phyloP scores from a whole-genome alignment of 176 grass and related monocot genomes.

The Avena sativa region DNA sequence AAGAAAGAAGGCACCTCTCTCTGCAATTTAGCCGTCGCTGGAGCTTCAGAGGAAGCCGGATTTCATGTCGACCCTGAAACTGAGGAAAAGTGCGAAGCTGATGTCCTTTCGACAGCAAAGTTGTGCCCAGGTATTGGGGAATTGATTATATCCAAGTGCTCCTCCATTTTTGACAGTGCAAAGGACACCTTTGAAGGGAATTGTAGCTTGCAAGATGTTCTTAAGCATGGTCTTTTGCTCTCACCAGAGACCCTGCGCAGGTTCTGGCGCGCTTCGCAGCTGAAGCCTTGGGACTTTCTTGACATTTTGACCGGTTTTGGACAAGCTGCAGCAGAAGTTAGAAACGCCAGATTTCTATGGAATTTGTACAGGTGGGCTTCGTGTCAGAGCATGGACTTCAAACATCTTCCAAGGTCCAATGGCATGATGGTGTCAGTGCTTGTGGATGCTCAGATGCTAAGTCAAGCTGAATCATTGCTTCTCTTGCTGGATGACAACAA shows the following conservation, averaged over 20 bases:
- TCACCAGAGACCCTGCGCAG: constrained; percentile 67
- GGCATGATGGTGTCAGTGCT: constrained; percentile 76
- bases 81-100: background rate
- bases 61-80: background rate
- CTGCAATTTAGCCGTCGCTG: background rate
- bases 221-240: constrained; percentile 64
- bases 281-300: constrained; percentile 68
- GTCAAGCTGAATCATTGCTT: constrained; percentile 76
- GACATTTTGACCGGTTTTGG: constrained; percentile 71
- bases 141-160: constrained; percentile 57
- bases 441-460: constrained; percentile 64
- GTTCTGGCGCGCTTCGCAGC: constrained; percentile 63
- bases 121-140: constrained; percentile 53
- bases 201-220: constrained; percentile 60
- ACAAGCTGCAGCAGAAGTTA: constrained; percentile 45
- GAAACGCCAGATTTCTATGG: constrained; percentile 67
- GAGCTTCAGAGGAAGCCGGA: background rate
- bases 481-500: constrained; percentile 44
- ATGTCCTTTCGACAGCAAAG: constrained; percentile 29
- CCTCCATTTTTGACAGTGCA: constrained; percentile 56
- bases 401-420: constrained; percentile 78
- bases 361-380: constrained; percentile 82
- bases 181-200: constrained; percentile 50
- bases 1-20: constrained; percentile 39
- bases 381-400: constrained; percentile 58